Evolutionary conservation across 768 basidiomycete genomes (phyloP).

Genomic region (Tubosaeta sp.): DNA sequence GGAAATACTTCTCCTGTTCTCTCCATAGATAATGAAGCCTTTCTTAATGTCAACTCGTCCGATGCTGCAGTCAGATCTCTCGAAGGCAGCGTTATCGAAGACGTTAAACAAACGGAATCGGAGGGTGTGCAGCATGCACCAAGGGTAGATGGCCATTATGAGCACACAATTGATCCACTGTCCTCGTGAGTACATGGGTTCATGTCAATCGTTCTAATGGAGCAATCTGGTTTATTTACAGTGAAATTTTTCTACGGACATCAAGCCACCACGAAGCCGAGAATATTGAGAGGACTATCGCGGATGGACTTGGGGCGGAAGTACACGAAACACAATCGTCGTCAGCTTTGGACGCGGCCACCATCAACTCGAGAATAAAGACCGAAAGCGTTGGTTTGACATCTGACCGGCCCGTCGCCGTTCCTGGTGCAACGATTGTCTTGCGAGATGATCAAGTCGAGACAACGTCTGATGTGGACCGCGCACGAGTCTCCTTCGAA

Average conservation of each 20-base stretch:
- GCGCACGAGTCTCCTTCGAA: no score
- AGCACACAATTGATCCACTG: no score
- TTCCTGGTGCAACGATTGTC: neutral
- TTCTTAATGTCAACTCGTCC: neutral
- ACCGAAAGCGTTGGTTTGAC: neutral
- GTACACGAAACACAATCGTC: neutral
- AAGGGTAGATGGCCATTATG: neutral
- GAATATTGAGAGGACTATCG: neutral
- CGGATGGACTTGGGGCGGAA: neutral
- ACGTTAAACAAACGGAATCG: neutral
- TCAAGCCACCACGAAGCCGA: neutral
- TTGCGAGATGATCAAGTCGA: neutral
- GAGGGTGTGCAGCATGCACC: neutral
- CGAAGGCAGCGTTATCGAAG: neutral
- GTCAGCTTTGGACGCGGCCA: neutral
- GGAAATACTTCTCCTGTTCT: neutral
- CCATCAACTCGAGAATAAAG: neutral
- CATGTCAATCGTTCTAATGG: neutral
- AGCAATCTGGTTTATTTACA: neutral
- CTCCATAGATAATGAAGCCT: neutral
- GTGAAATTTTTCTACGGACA: neutral
- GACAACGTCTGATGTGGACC: neutral
- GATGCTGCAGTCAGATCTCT: neutral
- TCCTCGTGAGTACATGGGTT: conserved; percentile 2
- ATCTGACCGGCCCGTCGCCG: neutral